These are phyloP conservation scores for Schizosaccharomyces lindneri DNA, from an alignment of 805 yeast species.

Conservation along the genomic window DNA sequence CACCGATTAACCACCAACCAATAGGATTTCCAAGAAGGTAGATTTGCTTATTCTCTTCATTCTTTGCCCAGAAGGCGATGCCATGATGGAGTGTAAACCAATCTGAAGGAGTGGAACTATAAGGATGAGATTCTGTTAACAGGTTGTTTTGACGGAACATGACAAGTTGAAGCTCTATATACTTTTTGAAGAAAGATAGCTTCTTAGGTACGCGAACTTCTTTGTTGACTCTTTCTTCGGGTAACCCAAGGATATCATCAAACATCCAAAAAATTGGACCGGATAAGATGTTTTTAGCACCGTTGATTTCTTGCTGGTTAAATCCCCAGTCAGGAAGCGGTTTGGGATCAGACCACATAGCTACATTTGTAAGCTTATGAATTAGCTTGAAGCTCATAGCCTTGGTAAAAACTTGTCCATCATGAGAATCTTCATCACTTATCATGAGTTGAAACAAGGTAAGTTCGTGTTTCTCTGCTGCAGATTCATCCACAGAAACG, in stretches of 20 bases:
- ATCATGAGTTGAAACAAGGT: slow-evolving; percentile 58
- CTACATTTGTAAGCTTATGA: slow-evolving; percentile 71
- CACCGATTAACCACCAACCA: slow-evolving; percentile 72
- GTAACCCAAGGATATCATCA: slow-evolving; percentile 41
- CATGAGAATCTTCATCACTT: slow-evolving; percentile 22
- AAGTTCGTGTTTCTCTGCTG: slow-evolving; percentile 32
- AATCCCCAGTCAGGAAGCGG: slow-evolving; percentile 88
- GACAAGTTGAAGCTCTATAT: slow-evolving; percentile 63
- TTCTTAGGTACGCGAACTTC: slow-evolving; percentile 29
- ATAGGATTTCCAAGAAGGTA: slow-evolving; percentile 72
- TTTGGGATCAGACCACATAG: slow-evolving; percentile 74
- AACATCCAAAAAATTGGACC: slow-evolving; percentile 48
- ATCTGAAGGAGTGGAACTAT: slow-evolving; percentile 68
- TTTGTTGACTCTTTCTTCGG: slow-evolving; percentile 30
- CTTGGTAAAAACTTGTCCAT: slow-evolving; percentile 38
- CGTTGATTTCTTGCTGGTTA: slow-evolving; percentile 78
- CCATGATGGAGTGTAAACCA: slow-evolving; percentile 87
- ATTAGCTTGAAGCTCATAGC: slow-evolving; percentile 43
- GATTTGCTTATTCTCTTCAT: slow-evolving; percentile 41
- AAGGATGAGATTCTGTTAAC: slow-evolving; percentile 73
- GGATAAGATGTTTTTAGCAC: slow-evolving; percentile 60
- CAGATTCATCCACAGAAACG: slow-evolving; percentile 33
- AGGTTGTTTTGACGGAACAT: slow-evolving; percentile 89
- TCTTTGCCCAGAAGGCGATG: slow-evolving; percentile 86
- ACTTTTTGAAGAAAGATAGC: slow-evolving; percentile 58